Conservation (phyloP, 495 filamentous ascomycete species). For the Penicillium daleae region DNA sequence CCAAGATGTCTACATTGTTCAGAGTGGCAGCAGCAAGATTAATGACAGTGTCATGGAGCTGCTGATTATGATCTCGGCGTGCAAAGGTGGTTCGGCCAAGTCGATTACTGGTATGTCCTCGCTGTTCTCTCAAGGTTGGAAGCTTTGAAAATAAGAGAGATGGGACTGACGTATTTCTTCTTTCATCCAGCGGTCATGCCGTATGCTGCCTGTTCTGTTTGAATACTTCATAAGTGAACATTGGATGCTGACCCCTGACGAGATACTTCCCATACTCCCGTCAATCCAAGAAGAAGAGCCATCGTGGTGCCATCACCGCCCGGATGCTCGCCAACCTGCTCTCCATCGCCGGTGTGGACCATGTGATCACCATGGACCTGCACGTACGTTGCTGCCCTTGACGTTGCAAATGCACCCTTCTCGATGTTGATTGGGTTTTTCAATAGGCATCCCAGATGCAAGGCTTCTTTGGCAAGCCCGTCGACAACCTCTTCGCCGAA, state of each 20-base stretch:
- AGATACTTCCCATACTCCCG: constrained; percentile 97
- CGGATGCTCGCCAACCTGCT: constrained; percentile 96
- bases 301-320: constrained; percentile 93
- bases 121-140: no score
- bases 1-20: constrained; percentile 98
- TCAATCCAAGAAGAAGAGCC: constrained; percentile 98
- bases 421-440: constrained; percentile 26
- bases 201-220: constrained; percentile 50
- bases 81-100: constrained; percentile 95
- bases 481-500: constrained; percentile 96
- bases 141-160: not conserved
- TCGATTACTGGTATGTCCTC: constrained; percentile 83
- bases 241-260: constrained; percentile 50
- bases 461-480: constrained; percentile 97
- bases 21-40: constrained; percentile 94
- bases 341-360: constrained; percentile 89
- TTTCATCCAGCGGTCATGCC: constrained; percentile 80
- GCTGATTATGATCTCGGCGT: constrained; percentile 97
- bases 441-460: constrained; percentile 88
- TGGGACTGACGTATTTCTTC: constrained; percentile 28
- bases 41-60: constrained; percentile 99
- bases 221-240: constrained; percentile 24
- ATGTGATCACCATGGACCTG: constrained; percentile 95
- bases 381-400: constrained; percentile 58
- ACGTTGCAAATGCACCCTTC: not conserved